These are phyloP conservation scores for Alternaria sp. DNA, from an alignment of 2,329 filamentous ascomycete species.

Conservation along the genomic window DNA sequence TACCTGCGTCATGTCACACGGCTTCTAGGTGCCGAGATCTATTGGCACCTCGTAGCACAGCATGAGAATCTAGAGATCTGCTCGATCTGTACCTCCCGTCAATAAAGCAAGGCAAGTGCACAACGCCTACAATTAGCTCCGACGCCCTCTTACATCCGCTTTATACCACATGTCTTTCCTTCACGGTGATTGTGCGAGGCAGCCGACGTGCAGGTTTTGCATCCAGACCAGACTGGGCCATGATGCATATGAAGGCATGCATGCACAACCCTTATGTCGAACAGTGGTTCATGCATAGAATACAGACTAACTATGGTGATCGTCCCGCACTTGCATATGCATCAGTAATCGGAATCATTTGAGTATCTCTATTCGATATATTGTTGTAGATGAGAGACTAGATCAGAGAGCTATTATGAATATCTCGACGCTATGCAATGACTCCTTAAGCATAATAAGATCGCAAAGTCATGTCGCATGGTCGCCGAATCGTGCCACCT, in stretches of 20 bases:
- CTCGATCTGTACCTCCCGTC: constrained; percentile 8
- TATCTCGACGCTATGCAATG: constrained; percentile 11
- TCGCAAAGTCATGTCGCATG: constrained; percentile 1
- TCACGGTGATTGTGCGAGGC: background rate
- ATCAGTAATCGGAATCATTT: constrained; percentile 7
- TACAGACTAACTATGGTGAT: constrained; percentile 24
- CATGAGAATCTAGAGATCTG: background rate
- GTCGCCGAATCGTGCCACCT: background rate
- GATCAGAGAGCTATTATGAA: constrained; percentile 3
- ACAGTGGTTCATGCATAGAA: constrained; percentile 24
- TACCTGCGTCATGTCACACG: background rate
- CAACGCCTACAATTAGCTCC: background rate
- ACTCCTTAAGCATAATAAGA: constrained; percentile 2
- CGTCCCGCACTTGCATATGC: constrained; percentile 32
- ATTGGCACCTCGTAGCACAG: background rate
- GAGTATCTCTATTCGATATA: constrained; percentile 5
- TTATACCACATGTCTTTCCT: constrained; percentile 1
- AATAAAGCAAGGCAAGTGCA: constrained; percentile 6
- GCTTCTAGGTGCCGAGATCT: background rate
- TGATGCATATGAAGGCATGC: background rate
- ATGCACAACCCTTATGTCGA: constrained; percentile 6
- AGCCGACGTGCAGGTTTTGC: background rate
- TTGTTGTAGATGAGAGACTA: constrained; percentile 7
- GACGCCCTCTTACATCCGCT: background rate
- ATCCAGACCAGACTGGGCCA: background rate